phyloP scores from a whole-genome alignment of 257 asterid species.

The Lavandula angustifolia region DNA sequence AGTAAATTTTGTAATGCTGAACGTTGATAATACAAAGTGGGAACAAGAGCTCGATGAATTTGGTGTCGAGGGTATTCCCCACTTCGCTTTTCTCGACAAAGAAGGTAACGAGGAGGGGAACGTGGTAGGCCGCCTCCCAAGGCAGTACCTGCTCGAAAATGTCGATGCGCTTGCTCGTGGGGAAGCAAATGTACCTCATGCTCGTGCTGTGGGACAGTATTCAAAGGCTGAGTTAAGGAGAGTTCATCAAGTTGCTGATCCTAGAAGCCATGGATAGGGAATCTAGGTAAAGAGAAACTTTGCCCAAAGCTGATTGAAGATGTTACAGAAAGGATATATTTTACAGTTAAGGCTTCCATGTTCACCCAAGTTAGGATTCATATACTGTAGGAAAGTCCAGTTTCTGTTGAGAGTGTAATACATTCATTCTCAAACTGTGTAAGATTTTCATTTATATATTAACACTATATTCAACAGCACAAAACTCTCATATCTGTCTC shows the following conservation, averaged over 20 bases:
- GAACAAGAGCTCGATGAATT: constrained; percentile 99
- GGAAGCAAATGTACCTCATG: constrained; percentile 72
- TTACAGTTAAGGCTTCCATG: constrained; percentile 7
- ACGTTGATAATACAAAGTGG: constrained; percentile 98
- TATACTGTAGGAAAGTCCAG: constrained; percentile 9
- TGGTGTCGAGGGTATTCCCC: constrained; percentile 98
- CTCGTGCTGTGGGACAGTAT: constrained; percentile 85
- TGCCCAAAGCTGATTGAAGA: constrained; percentile 63
- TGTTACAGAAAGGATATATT: constrained; percentile 45
- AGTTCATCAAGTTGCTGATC: constrained; percentile 72
- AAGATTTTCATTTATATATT: constrained; percentile 19
- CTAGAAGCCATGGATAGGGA: constrained; percentile 91
- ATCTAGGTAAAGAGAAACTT: constrained; percentile 37
- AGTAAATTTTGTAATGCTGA: constrained; percentile 95
- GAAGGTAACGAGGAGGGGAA: constrained; percentile 93
- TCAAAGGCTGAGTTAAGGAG: constrained; percentile 72
- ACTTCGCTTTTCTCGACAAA: constrained; percentile 89
- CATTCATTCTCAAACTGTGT: neutral
- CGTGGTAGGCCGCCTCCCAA: constrained; percentile 92
- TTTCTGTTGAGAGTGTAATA: neutral
- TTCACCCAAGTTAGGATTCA: constrained; percentile 9
- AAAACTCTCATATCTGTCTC: constrained; percentile 25
- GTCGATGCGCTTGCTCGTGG: constrained; percentile 90
- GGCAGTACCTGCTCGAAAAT: constrained; percentile 71
- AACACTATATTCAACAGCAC: constrained; percentile 20